Evolutionary conservation across 305 asterid species (phyloP).

Genomic region (Solanum chacoense): DNA sequence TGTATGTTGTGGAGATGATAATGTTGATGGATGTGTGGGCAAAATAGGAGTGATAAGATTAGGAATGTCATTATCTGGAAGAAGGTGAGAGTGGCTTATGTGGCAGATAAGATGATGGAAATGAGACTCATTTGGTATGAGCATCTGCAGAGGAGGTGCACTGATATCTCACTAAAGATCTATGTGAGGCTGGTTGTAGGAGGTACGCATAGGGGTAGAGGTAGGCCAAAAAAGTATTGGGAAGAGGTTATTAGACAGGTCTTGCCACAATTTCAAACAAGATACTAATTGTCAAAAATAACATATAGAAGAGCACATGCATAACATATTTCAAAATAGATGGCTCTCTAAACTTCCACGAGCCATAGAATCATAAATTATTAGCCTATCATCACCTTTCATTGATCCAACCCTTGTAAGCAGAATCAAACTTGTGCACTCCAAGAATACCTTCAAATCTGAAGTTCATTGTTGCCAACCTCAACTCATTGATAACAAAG

Average conservation of each 20-base stretch:
- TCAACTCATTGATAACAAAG: background rate
- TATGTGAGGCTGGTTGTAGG: background rate
- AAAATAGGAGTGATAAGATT: background rate
- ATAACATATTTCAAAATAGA: conserved; percentile 48
- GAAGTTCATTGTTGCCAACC: background rate
- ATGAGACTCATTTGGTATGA: background rate
- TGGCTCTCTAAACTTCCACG: conserved; percentile 70
- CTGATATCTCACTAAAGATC: background rate
- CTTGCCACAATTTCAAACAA: background rate
- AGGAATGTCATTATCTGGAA: background rate
- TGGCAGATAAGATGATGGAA: background rate
- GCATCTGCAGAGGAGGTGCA: background rate
- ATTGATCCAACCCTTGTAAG: background rate
- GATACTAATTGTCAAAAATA: background rate
- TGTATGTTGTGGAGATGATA: background rate
- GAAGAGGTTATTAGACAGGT: too few relatives aligned
- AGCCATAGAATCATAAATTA: conserved; percentile 56
- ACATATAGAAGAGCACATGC: background rate
- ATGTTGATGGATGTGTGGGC: background rate
- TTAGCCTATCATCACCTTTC: conserved; percentile 52
- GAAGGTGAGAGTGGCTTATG: background rate
- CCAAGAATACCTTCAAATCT: background rate
- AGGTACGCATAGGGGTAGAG: background rate
- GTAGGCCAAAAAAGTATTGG: background rate
- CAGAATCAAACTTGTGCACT: background rate